phyloP scores from a whole-genome alignment of 2,329 filamentous ascomycete genomes.

The Colletotrichum lupini region DNA sequence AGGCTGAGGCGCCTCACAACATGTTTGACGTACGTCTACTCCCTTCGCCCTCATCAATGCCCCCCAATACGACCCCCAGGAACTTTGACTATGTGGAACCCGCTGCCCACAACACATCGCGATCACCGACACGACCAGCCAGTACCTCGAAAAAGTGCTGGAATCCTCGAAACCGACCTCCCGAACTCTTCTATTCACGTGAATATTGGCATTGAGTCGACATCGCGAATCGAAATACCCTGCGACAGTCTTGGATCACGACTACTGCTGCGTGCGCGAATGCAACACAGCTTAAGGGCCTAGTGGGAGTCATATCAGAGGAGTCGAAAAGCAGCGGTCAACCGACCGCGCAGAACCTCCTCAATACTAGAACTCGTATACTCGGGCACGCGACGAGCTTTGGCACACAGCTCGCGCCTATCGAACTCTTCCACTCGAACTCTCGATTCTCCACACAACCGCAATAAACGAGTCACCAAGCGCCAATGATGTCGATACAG shows the following conservation, averaged over 20 bases:
- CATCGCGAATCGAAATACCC: neutral
- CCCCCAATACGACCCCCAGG: neutral
- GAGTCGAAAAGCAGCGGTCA: too few species aligned
- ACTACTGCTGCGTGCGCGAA: neutral
- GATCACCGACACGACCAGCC: constrained; percentile 38
- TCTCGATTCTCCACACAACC: neutral
- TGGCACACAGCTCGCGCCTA: neutral
- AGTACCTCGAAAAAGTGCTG: neutral
- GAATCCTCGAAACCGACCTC: neutral
- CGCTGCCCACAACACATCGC: constrained; percentile 1
- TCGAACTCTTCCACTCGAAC: neutral
- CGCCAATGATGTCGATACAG: constrained; percentile 44
- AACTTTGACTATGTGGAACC: neutral
- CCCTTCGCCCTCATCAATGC: neutral
- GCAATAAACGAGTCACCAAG: neutral
- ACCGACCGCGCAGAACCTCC: neutral
- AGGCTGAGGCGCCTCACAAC: constrained; percentile 49
- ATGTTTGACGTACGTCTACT: constrained; percentile 48
- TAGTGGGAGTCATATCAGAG: too few species aligned
- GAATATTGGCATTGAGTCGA: neutral
- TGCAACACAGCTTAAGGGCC: neutral
- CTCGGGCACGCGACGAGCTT: neutral
- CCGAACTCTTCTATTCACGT: neutral
- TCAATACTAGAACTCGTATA: neutral
- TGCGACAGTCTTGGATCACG: neutral